These are phyloP conservation scores for Sporothrix humicola DNA, from an alignment of 2,329 filamentous ascomycete genomes.

Conservation along the genomic window DNA sequence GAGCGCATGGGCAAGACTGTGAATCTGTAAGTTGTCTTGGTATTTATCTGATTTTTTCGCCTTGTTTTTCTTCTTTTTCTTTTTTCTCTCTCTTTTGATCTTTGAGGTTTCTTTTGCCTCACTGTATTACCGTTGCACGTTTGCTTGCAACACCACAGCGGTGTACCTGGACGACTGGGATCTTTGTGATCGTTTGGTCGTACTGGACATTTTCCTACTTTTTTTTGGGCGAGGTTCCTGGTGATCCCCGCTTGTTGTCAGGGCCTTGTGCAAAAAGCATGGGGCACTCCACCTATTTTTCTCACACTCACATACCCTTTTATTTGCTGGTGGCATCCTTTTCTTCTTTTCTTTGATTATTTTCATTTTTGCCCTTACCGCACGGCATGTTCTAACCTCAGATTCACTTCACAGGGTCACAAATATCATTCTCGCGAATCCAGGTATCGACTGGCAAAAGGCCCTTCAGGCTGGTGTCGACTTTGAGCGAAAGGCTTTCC, in stretches of 20 bases:
- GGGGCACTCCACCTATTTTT: conserved; percentile 6
- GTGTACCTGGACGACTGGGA: neutral
- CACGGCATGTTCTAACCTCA: neutral
- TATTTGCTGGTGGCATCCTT: neutral
- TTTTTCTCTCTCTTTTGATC: neutral
- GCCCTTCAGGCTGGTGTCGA: conserved; percentile 51
- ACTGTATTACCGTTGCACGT: neutral
- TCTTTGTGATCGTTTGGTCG: neutral
- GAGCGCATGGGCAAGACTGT: conserved; percentile 53
- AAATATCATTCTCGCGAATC: conserved; percentile 56
- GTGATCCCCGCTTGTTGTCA: neutral
- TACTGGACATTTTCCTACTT: neutral
- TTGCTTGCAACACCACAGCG: neutral
- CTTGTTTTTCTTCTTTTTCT: neutral
- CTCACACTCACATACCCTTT: neutral
- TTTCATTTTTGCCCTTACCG: neutral
- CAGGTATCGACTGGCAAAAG: conserved; percentile 49
- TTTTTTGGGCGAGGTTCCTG: neutral
- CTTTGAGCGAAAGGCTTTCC: conserved; percentile 57
- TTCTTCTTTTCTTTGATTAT: neutral
- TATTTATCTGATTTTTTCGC: neutral
- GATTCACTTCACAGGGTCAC: conserved; percentile 50
- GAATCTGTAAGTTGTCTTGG: conserved; percentile 48
- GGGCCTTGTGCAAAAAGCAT: neutral
- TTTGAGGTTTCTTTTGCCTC: neutral